Evolutionary conservation across 176 grass and related monocot species (phyloP), one percentile per base, ranked within the genome.

Genomic region (Melocanna baccifera): DNA sequence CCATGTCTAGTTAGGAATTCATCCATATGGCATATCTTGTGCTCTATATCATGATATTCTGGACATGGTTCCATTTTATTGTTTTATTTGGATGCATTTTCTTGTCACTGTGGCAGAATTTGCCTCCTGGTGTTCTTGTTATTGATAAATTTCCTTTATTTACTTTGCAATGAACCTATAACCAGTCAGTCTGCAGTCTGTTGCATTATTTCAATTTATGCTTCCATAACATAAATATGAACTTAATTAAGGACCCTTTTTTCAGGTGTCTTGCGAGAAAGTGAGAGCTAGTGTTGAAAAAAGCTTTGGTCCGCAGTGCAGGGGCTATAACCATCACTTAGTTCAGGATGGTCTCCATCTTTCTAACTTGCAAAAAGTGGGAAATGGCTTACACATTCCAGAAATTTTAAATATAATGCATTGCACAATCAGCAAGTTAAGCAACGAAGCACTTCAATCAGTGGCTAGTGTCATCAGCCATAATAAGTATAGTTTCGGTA

Each of bases 381-480:
- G 52, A 62, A 50, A 77, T 51, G 32, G 75, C 48, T 69, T 23
- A 28, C 37, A 36, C 4, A 6, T 2, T 63, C 25, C 67, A 66
- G 74, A 88, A 84, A 79, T 22, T 79, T 18, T 84, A 9, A 76
- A 53, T 51, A 64, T 36, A 39, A 78, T 88, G 67, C 55, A 73
- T 48, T 8, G 23, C 42, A 83, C 43, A 36, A 47, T 84, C 56
- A 79, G 75, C 59, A 84, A 88, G 69, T 78, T 79, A 29, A 88
- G 34, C 66, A 55, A 72, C 36, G 74, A 78, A 84, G 37, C 67
- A 73, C 86, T 88, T 84, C 80, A 78, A 12, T 78, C 74, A 64
- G 46, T 84, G 25, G 81, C 57, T 84, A 73, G 36, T 66, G 66
- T 79, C 15, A 37, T 72, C 56, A 78, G 18, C 5, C 37, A 39